These are phyloP conservation scores for Camellia sinensis DNA, from an alignment of 148 eudicot genomes.

Conservation along the genomic window DNA sequence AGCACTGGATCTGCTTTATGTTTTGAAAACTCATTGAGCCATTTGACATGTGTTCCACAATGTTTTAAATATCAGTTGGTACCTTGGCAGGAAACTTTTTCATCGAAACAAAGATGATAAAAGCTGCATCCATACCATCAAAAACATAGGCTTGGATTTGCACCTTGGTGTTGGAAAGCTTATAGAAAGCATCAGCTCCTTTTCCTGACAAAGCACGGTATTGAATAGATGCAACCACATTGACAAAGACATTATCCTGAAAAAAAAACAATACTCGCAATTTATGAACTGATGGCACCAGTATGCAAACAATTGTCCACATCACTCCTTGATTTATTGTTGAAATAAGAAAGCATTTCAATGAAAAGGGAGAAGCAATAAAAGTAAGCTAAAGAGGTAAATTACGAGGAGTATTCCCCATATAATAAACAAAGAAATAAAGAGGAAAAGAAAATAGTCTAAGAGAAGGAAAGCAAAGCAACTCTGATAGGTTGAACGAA, in stretches of 20 bases:
- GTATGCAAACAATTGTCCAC: neutral
- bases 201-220: slow-evolving; percentile 41
- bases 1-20: no score
- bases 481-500: neutral
- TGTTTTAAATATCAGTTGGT: no score
- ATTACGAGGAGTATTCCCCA: neutral
- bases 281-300: neutral
- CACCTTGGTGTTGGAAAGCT: slow-evolving; percentile 40
- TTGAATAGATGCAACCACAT: slow-evolving; percentile 45
- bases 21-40: no score
- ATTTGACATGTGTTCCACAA: no score
- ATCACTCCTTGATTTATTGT: neutral
- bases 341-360: neutral
- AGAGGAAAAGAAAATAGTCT: neutral
- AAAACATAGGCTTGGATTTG: slow-evolving; percentile 50
- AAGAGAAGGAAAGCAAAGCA: neutral
- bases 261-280: neutral
- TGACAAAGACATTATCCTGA: slow-evolving; percentile 51
- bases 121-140: slow-evolving; percentile 29
- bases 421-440: neutral
- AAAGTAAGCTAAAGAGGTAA: neutral
- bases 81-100: neutral
- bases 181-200: slow-evolving; percentile 44
- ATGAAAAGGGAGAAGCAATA: no score
- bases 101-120: neutral